Conservation (phyloP, 2,329 filamentous ascomycete species). For the Cordyceps javanica region DNA sequence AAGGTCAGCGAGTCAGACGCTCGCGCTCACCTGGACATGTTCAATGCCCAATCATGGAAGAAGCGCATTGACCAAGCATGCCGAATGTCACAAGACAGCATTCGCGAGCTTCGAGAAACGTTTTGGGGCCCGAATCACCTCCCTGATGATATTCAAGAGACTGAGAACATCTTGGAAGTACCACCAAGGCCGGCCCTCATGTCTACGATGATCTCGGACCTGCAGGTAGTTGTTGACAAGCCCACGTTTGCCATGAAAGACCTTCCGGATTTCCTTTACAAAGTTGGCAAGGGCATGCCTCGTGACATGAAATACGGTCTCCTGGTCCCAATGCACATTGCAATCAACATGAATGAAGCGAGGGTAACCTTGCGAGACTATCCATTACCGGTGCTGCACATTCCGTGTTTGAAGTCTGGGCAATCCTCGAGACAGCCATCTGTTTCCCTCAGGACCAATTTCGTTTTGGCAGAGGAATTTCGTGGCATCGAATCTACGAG, state of each 20-base stretch:
- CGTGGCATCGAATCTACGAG: constrained; percentile 73
- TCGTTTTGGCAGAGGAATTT: constrained; percentile 93
- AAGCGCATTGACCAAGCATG: constrained; percentile 76
- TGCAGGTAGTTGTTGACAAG: constrained; percentile 83
- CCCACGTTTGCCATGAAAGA: constrained; percentile 82
- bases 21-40: constrained; percentile 63
- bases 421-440: constrained; percentile 78
- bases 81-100: constrained; percentile 61
- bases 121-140: constrained; percentile 80
- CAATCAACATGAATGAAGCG: constrained; percentile 85
- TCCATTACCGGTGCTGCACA: constrained; percentile 83
- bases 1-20: constrained; percentile 73
- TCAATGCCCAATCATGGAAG: constrained; percentile 91
- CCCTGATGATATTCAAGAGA: constrained; percentile 74
- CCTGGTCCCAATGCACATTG: constrained; percentile 82
- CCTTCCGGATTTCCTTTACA: constrained; percentile 76
- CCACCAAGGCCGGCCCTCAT: constrained; percentile 80
- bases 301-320: constrained; percentile 84
- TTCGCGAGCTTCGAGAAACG: constrained; percentile 69
- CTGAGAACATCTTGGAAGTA: constrained; percentile 78
- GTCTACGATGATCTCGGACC: constrained; percentile 72
- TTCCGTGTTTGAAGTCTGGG: constrained; percentile 72
- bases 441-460: constrained; percentile 79
- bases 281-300: constrained; percentile 95
- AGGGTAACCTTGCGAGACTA: constrained; percentile 87